phyloP scores from a whole-genome alignment of 352 stramenopile genomes.

The Elongisporangium prolatum region DNA sequence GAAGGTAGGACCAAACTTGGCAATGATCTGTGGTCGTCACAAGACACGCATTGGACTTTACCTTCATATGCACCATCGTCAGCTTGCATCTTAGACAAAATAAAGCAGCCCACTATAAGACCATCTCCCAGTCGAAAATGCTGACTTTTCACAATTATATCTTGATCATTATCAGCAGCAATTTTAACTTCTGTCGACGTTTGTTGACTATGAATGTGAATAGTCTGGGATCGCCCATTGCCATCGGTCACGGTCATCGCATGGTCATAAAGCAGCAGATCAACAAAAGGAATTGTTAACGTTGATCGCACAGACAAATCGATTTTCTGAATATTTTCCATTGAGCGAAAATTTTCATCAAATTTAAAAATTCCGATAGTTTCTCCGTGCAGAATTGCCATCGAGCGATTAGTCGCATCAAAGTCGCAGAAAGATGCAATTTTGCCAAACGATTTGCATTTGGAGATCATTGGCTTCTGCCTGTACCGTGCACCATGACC shows the following conservation, averaged over 20 bases:
- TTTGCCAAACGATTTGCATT: constrained; percentile 10
- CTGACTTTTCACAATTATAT: constrained; percentile 6
- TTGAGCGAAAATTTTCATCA: constrained; percentile 19
- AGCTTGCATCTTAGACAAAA: constrained; percentile 5
- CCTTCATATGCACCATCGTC: constrained; percentile 10
- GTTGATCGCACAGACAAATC: constrained; percentile 25
- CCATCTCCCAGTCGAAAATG: constrained; percentile 24
- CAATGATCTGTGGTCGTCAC: constrained; percentile 28
- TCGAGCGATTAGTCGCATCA: constrained; percentile 12
- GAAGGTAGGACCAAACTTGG: constrained; percentile 4
- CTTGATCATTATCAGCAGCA: not conserved
- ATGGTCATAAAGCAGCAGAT: constrained; percentile 18
- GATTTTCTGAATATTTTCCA: constrained; percentile 20
- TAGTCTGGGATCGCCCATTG: constrained; percentile 17
- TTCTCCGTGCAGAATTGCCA: constrained; percentile 15
- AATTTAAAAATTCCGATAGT: constrained; percentile 23
- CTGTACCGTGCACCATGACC: not conserved
- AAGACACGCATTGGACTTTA: constrained; percentile 17
- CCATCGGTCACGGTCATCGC: constrained; percentile 28
- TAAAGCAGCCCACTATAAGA: constrained; percentile 21
- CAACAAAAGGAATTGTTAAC: constrained; percentile 17
- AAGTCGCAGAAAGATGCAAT: constrained; percentile 21
- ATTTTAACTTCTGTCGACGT: constrained; percentile 23
- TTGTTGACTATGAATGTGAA: constrained; percentile 39
- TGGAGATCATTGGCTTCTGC: constrained; percentile 6